These are phyloP conservation scores for Exophiala calicioides DNA, from an alignment of 2,329 filamentous ascomycete genomes.

Conservation along the genomic window DNA sequence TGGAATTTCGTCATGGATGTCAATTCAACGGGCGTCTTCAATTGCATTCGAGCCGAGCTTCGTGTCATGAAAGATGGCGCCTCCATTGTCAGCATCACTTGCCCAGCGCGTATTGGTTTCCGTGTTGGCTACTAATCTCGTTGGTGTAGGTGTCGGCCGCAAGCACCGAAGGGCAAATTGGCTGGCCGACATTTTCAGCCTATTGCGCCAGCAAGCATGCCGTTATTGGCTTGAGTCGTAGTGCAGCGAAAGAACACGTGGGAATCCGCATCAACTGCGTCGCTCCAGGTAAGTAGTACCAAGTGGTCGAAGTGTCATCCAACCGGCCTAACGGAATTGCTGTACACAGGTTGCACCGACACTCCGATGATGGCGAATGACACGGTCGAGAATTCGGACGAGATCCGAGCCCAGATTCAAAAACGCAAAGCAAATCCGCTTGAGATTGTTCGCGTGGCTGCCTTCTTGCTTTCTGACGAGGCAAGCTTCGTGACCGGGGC, in stretches of 20 bases:
- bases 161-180: constrained; percentile 17
- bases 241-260: constrained; percentile 38
- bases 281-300: constrained; percentile 11
- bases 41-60: constrained; percentile 42
- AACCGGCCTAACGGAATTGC: background rate
- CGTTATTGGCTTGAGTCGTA: constrained; percentile 52
- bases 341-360: background rate
- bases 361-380: constrained; percentile 1
- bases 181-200: constrained; percentile 35
- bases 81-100: constrained; percentile 23
- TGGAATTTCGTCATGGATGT: constrained; percentile 42
- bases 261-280: constrained; percentile 42
- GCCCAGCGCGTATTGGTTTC: too few relatives aligned
- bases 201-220: constrained; percentile 53
- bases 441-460: constrained; percentile 44
- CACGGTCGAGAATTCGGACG: background rate
- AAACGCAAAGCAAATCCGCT: constrained; percentile 32
- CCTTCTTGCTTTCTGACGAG: constrained; percentile 50
- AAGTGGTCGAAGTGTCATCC: background rate
- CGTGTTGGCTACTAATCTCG: too few relatives aligned
- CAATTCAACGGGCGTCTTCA: constrained; percentile 43
- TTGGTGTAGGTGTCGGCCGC: too few relatives aligned
- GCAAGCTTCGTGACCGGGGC: constrained; percentile 49
- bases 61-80: constrained; percentile 40
- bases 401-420: too few relatives aligned